A percentile compares a stretch with the other conserved stretches of the same genome.
phyloP scores from a whole-genome alignment of 108 stramenopile genomes.

The Halocafeteria seosinensis region DNA sequence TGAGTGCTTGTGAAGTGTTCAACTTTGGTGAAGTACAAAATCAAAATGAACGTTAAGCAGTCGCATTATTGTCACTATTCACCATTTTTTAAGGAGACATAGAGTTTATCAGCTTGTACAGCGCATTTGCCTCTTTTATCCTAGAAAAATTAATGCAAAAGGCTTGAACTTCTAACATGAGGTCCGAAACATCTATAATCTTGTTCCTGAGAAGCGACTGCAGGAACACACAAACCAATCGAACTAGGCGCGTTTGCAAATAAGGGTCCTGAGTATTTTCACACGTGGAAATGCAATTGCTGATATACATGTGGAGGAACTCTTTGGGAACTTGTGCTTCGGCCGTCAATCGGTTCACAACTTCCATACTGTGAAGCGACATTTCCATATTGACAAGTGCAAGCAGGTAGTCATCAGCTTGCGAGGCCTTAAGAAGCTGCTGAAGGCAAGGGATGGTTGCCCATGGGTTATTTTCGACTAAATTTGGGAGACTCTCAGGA shows the following conservation, averaged over 20 bases:
- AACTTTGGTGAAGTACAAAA: no score
- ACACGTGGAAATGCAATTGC: conserved; percentile 77
- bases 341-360: conserved; percentile 66
- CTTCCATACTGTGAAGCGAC: conserved; percentile 86
- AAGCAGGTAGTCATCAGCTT: conserved; percentile 41
- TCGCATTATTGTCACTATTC: no score
- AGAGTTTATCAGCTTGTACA: conserved; percentile 72
- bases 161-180: conserved; percentile 78
- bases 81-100: no score
- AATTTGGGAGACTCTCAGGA: conserved; percentile 62
- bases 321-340: conserved; percentile 64
- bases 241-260: conserved; percentile 77
- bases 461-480: conserved; percentile 87
- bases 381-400: conserved; percentile 90
- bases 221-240: conserved; percentile 83
- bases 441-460: conserved; percentile 74
- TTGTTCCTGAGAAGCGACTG: conserved; percentile 77
- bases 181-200: conserved; percentile 70
- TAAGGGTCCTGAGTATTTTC: conserved; percentile 77
- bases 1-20: no score
- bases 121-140: conserved; percentile 72
- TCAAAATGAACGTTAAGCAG: no score
- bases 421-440: conserved; percentile 39
- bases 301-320: conserved; percentile 80
- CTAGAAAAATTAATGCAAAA: conserved; percentile 86